phyloP scores from a whole-genome alignment of 257 asterid genomes.

The Cinchona pubescens region DNA sequence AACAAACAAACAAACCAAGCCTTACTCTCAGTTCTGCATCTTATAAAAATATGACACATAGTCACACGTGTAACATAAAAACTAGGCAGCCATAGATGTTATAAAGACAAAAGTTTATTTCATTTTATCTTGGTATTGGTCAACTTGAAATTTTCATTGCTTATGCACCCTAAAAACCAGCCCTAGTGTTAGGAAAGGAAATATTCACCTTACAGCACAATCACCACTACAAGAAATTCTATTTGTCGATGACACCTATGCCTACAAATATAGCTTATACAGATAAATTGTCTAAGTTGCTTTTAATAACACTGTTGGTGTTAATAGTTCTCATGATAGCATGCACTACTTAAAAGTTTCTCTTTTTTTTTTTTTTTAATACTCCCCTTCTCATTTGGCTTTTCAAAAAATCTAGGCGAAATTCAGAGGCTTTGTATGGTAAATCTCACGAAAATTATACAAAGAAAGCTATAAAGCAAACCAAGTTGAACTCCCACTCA shows the following conservation, averaged over 20 bases:
- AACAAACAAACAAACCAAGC: too few species aligned
- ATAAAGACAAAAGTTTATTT: not conserved
- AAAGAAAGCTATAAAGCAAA: not conserved
- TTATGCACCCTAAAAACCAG: not conserved
- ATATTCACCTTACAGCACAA: not conserved
- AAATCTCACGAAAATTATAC: not conserved
- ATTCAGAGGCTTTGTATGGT: not conserved
- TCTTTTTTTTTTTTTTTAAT: not conserved
- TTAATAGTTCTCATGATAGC: not conserved
- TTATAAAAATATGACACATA: not conserved
- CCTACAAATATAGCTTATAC: not conserved
- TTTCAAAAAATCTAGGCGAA: not conserved
- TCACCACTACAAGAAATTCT: not conserved
- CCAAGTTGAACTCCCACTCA: not conserved
- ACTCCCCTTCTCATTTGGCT: not conserved
- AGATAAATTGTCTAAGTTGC: not conserved
- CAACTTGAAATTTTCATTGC: not conserved
- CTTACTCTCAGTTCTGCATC: not conserved
- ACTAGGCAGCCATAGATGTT: not conserved
- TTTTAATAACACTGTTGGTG: not conserved
- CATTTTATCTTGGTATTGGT: not conserved
- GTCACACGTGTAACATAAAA: not conserved
- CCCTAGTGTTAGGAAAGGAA: not conserved
- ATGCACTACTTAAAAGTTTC: not conserved
- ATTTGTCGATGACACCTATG: not conserved